These are phyloP conservation scores for Novymonas esmeraldas DNA, from an alignment of 208 protist genomes.

Conservation along the genomic window DNA sequence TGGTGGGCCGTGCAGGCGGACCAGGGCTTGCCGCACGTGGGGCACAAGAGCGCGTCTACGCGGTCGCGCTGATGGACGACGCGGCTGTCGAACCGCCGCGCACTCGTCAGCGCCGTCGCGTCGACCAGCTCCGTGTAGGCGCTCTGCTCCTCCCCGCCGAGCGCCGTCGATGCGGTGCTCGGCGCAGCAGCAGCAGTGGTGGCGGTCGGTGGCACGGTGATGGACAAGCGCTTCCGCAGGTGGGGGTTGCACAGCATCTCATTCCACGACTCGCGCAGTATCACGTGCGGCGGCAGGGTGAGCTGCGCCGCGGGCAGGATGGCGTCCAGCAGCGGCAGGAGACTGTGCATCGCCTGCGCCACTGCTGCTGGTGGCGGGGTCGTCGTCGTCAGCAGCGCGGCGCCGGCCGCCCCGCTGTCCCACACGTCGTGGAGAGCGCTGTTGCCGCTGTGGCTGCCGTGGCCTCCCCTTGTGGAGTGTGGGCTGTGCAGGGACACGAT, in stretches of 20 bases:
- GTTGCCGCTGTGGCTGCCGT: background rate
- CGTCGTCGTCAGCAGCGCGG: background rate
- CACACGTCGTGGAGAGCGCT: background rate
- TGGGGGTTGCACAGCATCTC: conserved; percentile 54
- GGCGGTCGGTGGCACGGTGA: conserved; percentile 13
- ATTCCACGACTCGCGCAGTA: conserved; percentile 77
- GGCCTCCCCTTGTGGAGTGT: background rate
- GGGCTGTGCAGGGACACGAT: conserved; percentile 21
- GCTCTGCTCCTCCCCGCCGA: conserved; percentile 5
- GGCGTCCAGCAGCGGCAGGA: conserved; percentile 36
- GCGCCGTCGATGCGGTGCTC: background rate
- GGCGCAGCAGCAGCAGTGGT: background rate
- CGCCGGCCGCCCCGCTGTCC: background rate
- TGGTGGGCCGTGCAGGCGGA: conserved; percentile 51
- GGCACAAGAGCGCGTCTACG: conserved; percentile 47
- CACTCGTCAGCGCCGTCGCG: conserved; percentile 11
- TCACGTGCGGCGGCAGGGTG: conserved; percentile 33
- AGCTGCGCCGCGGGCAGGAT: conserved; percentile 31
- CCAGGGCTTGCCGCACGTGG: conserved; percentile 69
- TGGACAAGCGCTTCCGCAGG: conserved; percentile 30
- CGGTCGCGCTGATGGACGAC: conserved; percentile 2
- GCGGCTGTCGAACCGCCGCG: conserved; percentile 14
- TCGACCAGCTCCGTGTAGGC: conserved; percentile 15
- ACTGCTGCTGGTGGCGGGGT: background rate
- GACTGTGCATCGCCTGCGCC: conserved; percentile 7